A percentile compares a stretch with the other conserved stretches of the same genome.
Conservation (phyloP, 1,284 basidiomycete species). For the Fomes fomentarius region DNA sequence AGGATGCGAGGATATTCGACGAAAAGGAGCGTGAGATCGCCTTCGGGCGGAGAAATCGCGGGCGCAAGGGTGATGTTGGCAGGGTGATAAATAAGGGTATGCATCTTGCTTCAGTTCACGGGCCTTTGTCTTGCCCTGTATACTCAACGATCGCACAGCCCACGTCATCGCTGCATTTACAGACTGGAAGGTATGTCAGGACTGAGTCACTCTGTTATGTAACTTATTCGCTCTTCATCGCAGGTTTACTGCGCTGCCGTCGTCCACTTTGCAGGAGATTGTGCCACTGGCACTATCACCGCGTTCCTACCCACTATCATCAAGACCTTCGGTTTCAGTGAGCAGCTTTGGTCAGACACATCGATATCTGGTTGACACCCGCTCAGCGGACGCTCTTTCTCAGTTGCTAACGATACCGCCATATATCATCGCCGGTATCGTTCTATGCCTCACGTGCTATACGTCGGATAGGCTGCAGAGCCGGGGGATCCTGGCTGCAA, state of each 20-base stretch:
- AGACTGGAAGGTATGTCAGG: constrained; percentile 63
- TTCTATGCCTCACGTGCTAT: constrained; percentile 66
- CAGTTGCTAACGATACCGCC: constrained; percentile 83
- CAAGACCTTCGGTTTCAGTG: constrained; percentile 66
- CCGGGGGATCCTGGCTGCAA: constrained; percentile 63
- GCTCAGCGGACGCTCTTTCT: constrained; percentile 52
- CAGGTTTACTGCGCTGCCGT: constrained; percentile 67
- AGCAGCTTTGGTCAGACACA: background rate
- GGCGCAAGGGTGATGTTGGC: constrained; percentile 66
- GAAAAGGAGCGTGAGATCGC: constrained; percentile 77
- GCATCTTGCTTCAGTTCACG: no score
- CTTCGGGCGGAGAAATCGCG: constrained; percentile 73
- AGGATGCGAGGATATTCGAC: constrained; percentile 71
- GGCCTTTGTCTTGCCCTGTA: no score
- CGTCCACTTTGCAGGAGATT: constrained; percentile 79
- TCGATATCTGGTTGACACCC: constrained; percentile 1
- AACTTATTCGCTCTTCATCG: no score
- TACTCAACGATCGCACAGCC: constrained; percentile 36
- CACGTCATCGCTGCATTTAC: constrained; percentile 67
- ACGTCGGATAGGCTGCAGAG: constrained; percentile 74
- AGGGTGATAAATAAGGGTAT: constrained; percentile 69
- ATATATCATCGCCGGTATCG: constrained; percentile 71
- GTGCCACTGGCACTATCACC: constrained; percentile 75
- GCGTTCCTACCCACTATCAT: constrained; percentile 89
- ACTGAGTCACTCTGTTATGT: no score